A percentile compares a stretch with the other conserved stretches of the same genome.
Conservation (phyloP, 1,139 yeast genomes). For the Geotrichum cucujoidarum region DNA sequence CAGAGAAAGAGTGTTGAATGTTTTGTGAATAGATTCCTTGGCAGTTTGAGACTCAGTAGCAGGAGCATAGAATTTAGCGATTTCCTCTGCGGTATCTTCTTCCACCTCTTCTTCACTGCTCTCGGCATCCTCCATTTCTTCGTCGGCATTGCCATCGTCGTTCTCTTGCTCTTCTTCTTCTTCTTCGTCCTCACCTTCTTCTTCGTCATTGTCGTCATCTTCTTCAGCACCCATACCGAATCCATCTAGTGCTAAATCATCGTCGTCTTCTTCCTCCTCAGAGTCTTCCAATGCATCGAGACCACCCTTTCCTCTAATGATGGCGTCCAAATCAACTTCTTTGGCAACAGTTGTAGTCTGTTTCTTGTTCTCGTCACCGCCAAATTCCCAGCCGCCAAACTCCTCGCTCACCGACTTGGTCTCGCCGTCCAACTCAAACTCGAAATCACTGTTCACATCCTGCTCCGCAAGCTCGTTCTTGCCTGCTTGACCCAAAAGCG, state of each 20-base stretch:
- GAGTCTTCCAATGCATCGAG: slow-evolving; percentile 39
- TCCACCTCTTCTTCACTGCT: slow-evolving; percentile 23
- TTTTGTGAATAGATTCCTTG: slow-evolving; percentile 46
- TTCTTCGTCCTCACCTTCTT: slow-evolving; percentile 30
- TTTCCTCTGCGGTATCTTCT: slow-evolving; percentile 34
- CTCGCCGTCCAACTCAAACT: slow-evolving; percentile 64
- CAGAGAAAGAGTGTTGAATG: slow-evolving; percentile 71
- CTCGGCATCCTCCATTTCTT: slow-evolving; percentile 25
- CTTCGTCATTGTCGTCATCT: slow-evolving; percentile 30
- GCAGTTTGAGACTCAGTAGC: slow-evolving; percentile 35
- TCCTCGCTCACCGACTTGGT: slow-evolving; percentile 33
- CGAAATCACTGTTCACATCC: slow-evolving; percentile 60
- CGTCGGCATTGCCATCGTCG: slow-evolving; percentile 32
- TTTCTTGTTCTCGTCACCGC: slow-evolving; percentile 38
- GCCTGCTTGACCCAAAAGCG: slow-evolving; percentile 23
- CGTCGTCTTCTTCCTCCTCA: slow-evolving; percentile 41
- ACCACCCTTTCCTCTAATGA: slow-evolving; percentile 59
- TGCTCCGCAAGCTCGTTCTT: slow-evolving; percentile 39
- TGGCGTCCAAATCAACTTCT: slow-evolving; percentile 82
- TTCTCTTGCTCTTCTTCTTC: slow-evolving; percentile 30
- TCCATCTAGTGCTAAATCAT: slow-evolving; percentile 63
- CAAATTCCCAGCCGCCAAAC: slow-evolving; percentile 83
- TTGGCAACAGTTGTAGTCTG: slow-evolving; percentile 31
- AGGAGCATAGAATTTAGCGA: slow-evolving; percentile 34
- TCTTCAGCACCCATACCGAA: slow-evolving; percentile 62